phyloP scores from a whole-genome alignment of 208 protist species.

The Leishmania turanica region DNA sequence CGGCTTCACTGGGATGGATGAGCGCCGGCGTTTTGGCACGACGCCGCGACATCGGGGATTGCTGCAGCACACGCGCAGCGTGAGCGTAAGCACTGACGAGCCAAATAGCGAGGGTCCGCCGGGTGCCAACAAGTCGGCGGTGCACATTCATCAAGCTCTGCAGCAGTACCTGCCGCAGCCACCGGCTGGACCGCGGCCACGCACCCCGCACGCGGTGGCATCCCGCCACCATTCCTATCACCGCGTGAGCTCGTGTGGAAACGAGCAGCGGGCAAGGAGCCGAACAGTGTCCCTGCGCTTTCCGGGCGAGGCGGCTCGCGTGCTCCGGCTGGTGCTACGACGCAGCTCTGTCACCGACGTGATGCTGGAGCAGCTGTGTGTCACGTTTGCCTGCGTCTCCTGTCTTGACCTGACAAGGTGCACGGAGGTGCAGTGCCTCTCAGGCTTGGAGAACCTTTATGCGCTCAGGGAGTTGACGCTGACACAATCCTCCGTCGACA shows the following conservation, averaged over 20 bases:
- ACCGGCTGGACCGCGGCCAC: slow-evolving; percentile 14
- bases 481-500: slow-evolving; percentile 41
- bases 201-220: slow-evolving; percentile 5
- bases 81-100: slow-evolving; percentile 6
- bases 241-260: neutral
- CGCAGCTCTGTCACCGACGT: slow-evolving; percentile 22
- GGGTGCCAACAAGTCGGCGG: slow-evolving; percentile 4
- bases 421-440: slow-evolving; percentile 36
- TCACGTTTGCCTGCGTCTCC: slow-evolving; percentile 16
- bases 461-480: slow-evolving; percentile 34
- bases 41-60: slow-evolving; percentile 13
- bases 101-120: neutral
- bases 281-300: neutral
- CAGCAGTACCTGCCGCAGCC: slow-evolving; percentile 34
- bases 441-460: slow-evolving; percentile 32
- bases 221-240: slow-evolving; percentile 1
- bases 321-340: slow-evolving; percentile 22
- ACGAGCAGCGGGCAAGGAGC: slow-evolving; percentile 1
- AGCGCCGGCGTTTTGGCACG: slow-evolving; percentile 5
- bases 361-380: slow-evolving; percentile 22
- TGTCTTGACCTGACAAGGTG: slow-evolving; percentile 63
- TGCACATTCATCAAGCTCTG: slow-evolving; percentile 11
- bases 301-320: neutral
- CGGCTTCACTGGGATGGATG: slow-evolving; percentile 14
- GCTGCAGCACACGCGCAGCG: neutral